Conservation (phyloP, 495 filamentous ascomycete genomes). For the Penicillium paradoxum region DNA sequence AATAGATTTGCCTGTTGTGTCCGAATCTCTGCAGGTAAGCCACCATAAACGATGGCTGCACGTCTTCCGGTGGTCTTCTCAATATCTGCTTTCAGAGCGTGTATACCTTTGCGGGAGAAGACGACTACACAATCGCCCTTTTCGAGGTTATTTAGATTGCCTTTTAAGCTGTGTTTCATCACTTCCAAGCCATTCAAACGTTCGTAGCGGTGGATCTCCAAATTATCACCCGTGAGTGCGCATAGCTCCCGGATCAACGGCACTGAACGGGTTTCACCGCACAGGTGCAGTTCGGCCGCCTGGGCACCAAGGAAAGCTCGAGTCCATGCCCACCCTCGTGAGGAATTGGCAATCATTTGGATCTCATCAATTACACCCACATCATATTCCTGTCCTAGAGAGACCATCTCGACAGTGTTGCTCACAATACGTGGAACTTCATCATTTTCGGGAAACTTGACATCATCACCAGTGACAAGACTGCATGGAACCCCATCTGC, state of each 20-base stretch:
- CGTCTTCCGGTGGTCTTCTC: constrained; percentile 68
- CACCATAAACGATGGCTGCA: constrained; percentile 90
- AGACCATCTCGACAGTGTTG: constrained; percentile 97
- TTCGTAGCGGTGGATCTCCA: constrained; percentile 74
- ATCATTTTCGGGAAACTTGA: constrained; percentile 49
- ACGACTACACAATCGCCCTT: constrained; percentile 89
- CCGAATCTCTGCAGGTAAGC: constrained; percentile 85
- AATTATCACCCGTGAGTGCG: constrained; percentile 72
- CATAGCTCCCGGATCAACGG: constrained; percentile 77
- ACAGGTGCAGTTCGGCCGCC: constrained; percentile 87
- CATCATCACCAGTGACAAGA: constrained; percentile 89
- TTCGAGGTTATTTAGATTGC: constrained; percentile 58
- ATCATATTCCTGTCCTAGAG: constrained; percentile 62
- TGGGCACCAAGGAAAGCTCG: constrained; percentile 81
- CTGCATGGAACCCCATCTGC: constrained; percentile 68
- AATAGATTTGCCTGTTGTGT: constrained; percentile 87
- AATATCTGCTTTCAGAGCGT: constrained; percentile 72
- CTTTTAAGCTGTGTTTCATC: constrained; percentile 55
- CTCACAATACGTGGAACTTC: constrained; percentile 55
- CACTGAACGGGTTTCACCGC: constrained; percentile 81
- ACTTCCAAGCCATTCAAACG: constrained; percentile 73
- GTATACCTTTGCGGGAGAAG: constrained; percentile 78
- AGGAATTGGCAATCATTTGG: constrained; percentile 81
- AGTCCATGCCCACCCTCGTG: constrained; percentile 96
- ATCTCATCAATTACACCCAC: constrained; percentile 98